Conservation (phyloP, 2,329 filamentous ascomycete species). For the Fusarium sp. region DNA sequence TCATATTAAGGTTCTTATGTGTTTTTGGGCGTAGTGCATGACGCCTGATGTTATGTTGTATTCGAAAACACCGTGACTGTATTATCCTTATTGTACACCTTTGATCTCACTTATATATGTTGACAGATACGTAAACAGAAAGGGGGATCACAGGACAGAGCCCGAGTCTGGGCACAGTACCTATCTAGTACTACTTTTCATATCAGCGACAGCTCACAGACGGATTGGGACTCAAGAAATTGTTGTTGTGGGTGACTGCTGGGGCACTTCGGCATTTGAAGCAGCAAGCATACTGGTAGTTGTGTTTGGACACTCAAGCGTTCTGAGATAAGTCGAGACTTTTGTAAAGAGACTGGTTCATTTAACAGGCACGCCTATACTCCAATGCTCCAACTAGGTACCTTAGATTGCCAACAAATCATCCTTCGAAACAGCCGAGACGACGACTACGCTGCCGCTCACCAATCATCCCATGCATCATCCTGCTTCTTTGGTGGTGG, state of each 20-base stretch:
- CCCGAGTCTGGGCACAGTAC: neutral
- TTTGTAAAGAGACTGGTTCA: constrained; percentile 22
- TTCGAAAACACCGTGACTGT: neutral
- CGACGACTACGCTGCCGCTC: constrained; percentile 27
- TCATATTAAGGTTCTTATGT: neutral
- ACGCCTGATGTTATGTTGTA: neutral
- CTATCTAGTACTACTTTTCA: neutral
- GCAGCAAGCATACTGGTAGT: neutral
- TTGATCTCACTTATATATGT: neutral
- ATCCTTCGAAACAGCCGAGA: neutral
- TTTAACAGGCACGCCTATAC: constrained; percentile 41
- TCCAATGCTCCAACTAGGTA: constrained; percentile 41
- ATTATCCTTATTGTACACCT: neutral
- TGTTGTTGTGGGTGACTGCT: neutral
- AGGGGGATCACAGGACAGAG: neutral
- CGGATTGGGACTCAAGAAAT: neutral
- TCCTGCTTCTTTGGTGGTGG: constrained; percentile 54
- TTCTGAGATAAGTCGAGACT: constrained; percentile 5
- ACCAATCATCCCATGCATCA: constrained; percentile 74
- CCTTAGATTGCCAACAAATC: constrained; percentile 28
- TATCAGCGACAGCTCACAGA: neutral
- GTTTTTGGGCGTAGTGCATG: neutral
- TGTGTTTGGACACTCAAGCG: constrained; percentile 13
- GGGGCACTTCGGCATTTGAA: neutral
- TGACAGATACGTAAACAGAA: neutral